phyloP scores from a whole-genome alignment of 2,329 filamentous ascomycete species.

The Penicillium crustosum region DNA sequence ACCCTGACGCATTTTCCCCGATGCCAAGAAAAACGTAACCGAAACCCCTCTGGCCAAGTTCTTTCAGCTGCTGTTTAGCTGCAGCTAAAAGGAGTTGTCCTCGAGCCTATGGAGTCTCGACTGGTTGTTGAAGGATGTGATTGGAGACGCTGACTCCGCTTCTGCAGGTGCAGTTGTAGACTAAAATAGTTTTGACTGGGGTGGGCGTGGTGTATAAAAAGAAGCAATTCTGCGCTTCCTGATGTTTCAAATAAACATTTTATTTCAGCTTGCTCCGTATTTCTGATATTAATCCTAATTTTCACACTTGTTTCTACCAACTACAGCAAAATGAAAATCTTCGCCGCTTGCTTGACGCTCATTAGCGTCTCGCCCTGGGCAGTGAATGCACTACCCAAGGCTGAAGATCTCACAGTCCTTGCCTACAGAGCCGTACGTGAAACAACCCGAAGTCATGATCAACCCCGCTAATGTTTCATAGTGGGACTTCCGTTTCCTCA shows the following conservation, averaged over 20 bases:
- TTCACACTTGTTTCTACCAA: background rate
- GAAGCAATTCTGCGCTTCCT: background rate
- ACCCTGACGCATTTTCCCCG: background rate
- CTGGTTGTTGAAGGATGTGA: background rate
- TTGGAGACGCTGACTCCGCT: conserved; percentile 3
- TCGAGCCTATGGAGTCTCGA: background rate
- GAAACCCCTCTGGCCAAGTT: background rate
- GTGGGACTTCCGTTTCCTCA: conserved; percentile 36
- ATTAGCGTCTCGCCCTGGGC: background rate
- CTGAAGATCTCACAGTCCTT: conserved; percentile 10
- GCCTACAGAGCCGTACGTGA: conserved; percentile 21
- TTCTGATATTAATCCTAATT: background rate
- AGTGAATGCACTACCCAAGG: conserved; percentile 6
- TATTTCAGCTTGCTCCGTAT: background rate
- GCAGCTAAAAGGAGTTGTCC: background rate
- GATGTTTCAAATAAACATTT: too few species aligned
- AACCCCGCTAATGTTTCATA: conserved; percentile 8
- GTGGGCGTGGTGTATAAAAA: background rate
- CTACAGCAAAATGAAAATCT: conserved; percentile 4
- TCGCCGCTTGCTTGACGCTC: background rate
- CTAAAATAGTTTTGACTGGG: conserved; percentile 4
- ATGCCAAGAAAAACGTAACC: conserved; percentile 3
- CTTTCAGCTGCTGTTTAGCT: background rate
- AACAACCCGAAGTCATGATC: background rate
- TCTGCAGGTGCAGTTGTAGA: background rate